Base-by-base conservation (phyloP, 177 flowering plant genomes). In the Vitis hybrid region DNA sequence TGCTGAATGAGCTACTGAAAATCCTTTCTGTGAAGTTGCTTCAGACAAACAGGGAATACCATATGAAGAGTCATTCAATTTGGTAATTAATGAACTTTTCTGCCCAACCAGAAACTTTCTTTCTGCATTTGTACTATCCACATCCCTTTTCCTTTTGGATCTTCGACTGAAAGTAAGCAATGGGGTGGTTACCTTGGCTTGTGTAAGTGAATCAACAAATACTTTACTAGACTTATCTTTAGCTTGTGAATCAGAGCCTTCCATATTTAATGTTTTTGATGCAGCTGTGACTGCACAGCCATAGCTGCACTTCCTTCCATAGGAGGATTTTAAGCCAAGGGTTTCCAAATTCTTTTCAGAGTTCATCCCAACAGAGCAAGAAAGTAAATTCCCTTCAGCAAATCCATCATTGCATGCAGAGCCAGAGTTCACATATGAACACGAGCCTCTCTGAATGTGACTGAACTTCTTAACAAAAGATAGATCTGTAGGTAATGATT, bases 101-200 rank as follows among this genome's bases (percentile, higher is more conserved):
- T 68, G 75, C 45, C 55, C 56, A 58, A 31, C 6, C 51, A 59
- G 26, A 3, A 21, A 63, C 6, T 56, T 63, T n/a, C 22, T 58
- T 51, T 65, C 21, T 22, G 16, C 53, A 60, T 70, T 64, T 49
- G 66, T 15, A 26, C 29, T 39, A 19, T 67, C 70, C 58, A 33
- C 62, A n/a, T 68, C 60, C 56, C 59, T 70, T 59, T 68, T 79
- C 57, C 69, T 76, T 58, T 71, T 79, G 51, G 31, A 1, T 51
- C 77, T 76, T 67, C 79, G 70, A 53, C 56, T 60, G 63, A 79
- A 79, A 26, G 82, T 79, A 51, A 76, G 52, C 56, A 79, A 60
- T 33, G 79, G 71, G 58, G 72, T 39, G 9, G 72, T 70, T 31
- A 56, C 29, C 69, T 79, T 78, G n/a, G 33, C 61, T 65, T 56